These are phyloP conservation scores for Cladorrhinum sp. DNA, from an alignment of 2,329 filamentous ascomycete genomes.

Conservation along the genomic window DNA sequence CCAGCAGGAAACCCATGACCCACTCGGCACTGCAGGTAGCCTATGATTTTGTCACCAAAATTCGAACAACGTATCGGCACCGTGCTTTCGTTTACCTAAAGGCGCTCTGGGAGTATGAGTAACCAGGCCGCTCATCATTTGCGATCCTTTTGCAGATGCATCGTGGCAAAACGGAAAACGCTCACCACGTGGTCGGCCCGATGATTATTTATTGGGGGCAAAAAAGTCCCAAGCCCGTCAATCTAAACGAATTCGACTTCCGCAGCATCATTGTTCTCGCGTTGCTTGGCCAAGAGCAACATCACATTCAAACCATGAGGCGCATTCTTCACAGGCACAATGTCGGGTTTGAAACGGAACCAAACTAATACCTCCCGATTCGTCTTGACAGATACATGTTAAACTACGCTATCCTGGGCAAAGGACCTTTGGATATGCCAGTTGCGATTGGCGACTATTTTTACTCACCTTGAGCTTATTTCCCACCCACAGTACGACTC, in stretches of 20 bases:
- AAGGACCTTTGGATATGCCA: slow-evolving; percentile 2
- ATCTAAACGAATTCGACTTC: too few species aligned
- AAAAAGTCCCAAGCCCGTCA: too few species aligned
- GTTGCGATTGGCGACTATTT: slow-evolving; percentile 24
- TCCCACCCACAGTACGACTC: slow-evolving; percentile 10
- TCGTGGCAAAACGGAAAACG: slow-evolving; percentile 3
- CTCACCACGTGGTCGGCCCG: slow-evolving; percentile 17
- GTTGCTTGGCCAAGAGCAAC: neutral
- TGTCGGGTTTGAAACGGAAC: neutral
- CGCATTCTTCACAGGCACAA: neutral
- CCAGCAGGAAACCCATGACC: slow-evolving; percentile 2
- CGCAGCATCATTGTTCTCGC: neutral
- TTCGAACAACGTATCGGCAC: slow-evolving; percentile 8
- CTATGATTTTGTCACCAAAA: slow-evolving; percentile 12
- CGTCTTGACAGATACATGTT: neutral
- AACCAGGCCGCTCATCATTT: neutral
- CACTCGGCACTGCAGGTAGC: slow-evolving; percentile 6
- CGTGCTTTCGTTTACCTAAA: neutral
- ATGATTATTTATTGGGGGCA: neutral
- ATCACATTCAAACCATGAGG: neutral
- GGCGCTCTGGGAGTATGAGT: neutral
- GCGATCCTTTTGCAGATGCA: neutral
- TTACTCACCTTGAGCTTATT: slow-evolving; percentile 8
- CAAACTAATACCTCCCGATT: neutral
- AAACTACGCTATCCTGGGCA: neutral